Evolutionary conservation across 2,329 filamentous ascomycete species (phyloP), one percentile per base, ranked within the genome.

Genomic region (Colletotrichum endophyticum): DNA sequence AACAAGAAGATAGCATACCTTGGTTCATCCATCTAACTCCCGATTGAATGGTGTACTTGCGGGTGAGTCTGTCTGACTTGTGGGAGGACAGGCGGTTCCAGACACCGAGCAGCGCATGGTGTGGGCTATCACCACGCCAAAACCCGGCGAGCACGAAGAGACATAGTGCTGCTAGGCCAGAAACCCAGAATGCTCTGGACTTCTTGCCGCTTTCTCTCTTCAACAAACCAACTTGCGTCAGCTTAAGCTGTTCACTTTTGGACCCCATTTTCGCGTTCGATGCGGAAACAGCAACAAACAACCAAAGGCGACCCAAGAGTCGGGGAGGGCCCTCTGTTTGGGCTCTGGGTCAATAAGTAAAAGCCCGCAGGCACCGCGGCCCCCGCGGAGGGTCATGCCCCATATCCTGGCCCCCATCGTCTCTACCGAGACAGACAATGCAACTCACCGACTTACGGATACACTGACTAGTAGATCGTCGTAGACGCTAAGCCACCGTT

Each of bases 11-110:
- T 15, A 5, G 19, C 27, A 11, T 22, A 63, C 73, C 73, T 72
- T 36, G 73, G 39, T 72, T 72, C 73, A 75, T 75, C 73, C 73
- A 72, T 63, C 73, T 59, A 11, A 72, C 69, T 62, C 73, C 73
- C 3, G 62, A 30, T 56, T 63, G 56, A 16, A 75, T 34, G 27
- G 32, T 62, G 30, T 75, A 72, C 19, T 67, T 34, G 57, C 73
- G 63, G n/a, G 34, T 44, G 25, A 75, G 56, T 13, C 30, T 62
- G 28, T 62, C 70, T 22, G 49, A 53, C 25, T 49, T 72, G n/a
- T 30, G 19, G 2, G 49, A 6, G 3, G 28, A 36, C 8, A 61
- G 36, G 36, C n/a, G 36, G 16, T 39, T 32, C 73, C 73, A 75
- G 30, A 30, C 57, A 19, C 36, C 39, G n/a, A 67, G 36, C 15